Evolutionary conservation across 2,329 filamentous ascomycete genomes (phyloP).

Genomic region (Hypoxylon sp.): DNA sequence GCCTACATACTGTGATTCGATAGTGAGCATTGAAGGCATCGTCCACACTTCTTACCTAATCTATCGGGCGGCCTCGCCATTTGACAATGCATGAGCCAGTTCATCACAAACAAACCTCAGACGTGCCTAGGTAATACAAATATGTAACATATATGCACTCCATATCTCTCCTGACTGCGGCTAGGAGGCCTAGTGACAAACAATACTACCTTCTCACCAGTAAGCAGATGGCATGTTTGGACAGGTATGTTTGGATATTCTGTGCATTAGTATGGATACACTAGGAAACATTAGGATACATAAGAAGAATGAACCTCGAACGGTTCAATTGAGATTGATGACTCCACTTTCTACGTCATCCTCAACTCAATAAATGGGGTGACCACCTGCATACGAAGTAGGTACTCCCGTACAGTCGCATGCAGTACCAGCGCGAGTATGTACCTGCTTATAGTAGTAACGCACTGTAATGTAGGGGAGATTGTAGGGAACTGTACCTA

Average conservation of each 20-base stretch:
- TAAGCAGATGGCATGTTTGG: constrained; percentile 34
- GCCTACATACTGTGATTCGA: not conserved
- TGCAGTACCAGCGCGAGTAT: constrained; percentile 15
- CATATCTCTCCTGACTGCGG: constrained; percentile 19
- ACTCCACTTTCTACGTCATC: constrained; percentile 44
- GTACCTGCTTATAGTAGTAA: constrained; percentile 39
- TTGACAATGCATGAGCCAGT: constrained; percentile 6
- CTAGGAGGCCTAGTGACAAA: constrained; percentile 2
- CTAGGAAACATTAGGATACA: constrained; percentile 2
- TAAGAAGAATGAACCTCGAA: constrained; percentile 17
- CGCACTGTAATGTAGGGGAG: constrained; percentile 30
- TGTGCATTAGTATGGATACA: constrained; percentile 22
- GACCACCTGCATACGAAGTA: constrained; percentile 27
- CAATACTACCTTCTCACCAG: constrained; percentile 27
- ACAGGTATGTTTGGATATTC: constrained; percentile 34
- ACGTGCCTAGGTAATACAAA: constrained; percentile 8
- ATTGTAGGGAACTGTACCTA: constrained; percentile 14
- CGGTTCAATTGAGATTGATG: constrained; percentile 38
- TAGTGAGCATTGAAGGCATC: not conserved
- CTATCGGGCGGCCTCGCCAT: constrained; percentile 2
- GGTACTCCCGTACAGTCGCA: constrained; percentile 19
- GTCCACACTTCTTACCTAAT: not conserved
- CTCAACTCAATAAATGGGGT: constrained; percentile 33
- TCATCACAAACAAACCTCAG: constrained; percentile 12
- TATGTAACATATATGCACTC: constrained; percentile 15